Evolutionary conservation across 345 rosid genomes (phyloP).

Genomic region (Melastoma malabathricum): DNA sequence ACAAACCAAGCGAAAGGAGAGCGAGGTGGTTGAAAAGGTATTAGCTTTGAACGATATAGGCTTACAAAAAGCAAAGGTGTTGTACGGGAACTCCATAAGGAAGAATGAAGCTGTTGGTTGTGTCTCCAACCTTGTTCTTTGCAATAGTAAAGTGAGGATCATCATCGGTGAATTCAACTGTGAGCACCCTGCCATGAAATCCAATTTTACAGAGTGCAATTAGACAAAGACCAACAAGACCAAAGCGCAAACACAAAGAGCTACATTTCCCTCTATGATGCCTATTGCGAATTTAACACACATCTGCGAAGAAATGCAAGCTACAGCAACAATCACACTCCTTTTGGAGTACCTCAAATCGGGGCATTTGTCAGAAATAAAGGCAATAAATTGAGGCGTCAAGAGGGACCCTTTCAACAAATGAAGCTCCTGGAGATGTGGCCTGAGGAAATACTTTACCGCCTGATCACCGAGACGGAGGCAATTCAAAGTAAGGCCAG

Average conservation of each 20-base stretch:
- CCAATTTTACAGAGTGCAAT: neutral
- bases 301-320: neutral
- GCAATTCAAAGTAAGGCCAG: slow-evolving; percentile 31
- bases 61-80: too few species aligned
- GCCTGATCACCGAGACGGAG: slow-evolving; percentile 25
- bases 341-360: slow-evolving; percentile 30
- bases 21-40: too few species aligned
- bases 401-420: slow-evolving; percentile 30
- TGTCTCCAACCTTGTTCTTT: slow-evolving; percentile 29
- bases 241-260: too few species aligned
- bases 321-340: neutral
- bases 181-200: slow-evolving; percentile 25
- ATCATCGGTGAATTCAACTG: slow-evolving; percentile 28
- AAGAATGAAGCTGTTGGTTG: too few species aligned
- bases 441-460: slow-evolving; percentile 17
- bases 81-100: too few species aligned
- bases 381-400: slow-evolving; percentile 21
- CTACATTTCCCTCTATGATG: neutral
- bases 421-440: slow-evolving; percentile 29
- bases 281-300: neutral
- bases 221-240: too few species aligned
- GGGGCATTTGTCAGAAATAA: slow-evolving; percentile 30
- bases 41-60: too few species aligned
- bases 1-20: too few species aligned
- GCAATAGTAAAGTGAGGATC: slow-evolving; percentile 12